Evolutionary conservation across 164 flowering plant genomes (phyloP).

Genomic region (Vitis amurensis): DNA sequence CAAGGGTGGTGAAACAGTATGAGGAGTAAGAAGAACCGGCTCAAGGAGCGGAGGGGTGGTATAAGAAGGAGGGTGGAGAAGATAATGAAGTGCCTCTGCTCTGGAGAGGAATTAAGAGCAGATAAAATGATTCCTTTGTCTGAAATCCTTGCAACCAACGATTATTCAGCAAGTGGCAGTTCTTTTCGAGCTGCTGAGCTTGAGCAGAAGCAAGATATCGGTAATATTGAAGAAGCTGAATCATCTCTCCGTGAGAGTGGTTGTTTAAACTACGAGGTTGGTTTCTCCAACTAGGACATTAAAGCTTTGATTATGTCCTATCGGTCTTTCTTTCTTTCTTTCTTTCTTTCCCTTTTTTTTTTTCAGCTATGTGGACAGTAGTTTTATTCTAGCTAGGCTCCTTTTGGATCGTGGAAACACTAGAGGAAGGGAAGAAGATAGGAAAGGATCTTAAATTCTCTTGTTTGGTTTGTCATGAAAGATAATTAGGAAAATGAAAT

Average conservation of each 20-base stretch:
- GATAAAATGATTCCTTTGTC: conserved; percentile 63
- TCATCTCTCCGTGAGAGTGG: conserved; percentile 85
- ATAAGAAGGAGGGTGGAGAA: conserved; percentile 33
- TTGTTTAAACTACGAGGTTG: conserved; percentile 81
- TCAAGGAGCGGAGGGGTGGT: conserved; percentile 18
- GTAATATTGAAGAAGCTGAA: conserved; percentile 94
- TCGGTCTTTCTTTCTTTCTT: too few relatives aligned
- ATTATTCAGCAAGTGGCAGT: conserved; percentile 69
- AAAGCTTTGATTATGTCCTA: too few relatives aligned
- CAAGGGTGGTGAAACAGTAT: conserved; percentile 38
- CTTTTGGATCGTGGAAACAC: too few relatives aligned
- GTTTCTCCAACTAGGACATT: conserved; percentile 5
- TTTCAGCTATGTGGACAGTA: too few relatives aligned
- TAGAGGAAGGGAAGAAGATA: too few relatives aligned
- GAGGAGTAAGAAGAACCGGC: conserved; percentile 41
- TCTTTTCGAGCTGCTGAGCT: conserved; percentile 66
- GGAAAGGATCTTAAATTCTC: too few relatives aligned
- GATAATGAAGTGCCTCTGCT: conserved; percentile 75
- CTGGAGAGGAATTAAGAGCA: conserved; percentile 52
- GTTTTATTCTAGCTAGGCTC: too few relatives aligned
- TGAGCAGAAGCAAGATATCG: conserved; percentile 53
- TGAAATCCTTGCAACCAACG: conserved; percentile 80
- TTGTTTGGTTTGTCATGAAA: too few relatives aligned
- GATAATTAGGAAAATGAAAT: too few relatives aligned
- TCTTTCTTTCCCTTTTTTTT: too few relatives aligned